phyloP scores from a whole-genome alignment of 805 yeast species.

The Teunomyces aglyptinius region DNA sequence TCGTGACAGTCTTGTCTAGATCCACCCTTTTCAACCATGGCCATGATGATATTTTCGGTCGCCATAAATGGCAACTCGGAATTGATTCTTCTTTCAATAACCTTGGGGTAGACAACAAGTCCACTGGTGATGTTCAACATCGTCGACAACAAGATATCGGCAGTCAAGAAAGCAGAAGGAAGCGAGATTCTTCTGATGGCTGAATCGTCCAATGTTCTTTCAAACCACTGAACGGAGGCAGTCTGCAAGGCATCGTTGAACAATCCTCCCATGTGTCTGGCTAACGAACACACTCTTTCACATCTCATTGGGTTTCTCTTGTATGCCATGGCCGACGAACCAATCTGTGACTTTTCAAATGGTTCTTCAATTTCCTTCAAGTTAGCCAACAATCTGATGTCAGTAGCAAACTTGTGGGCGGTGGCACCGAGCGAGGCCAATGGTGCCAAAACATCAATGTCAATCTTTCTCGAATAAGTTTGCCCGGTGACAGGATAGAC shows the following conservation, averaged over 20 bases:
- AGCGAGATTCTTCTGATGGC: conserved; percentile 96
- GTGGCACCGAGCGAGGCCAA: conserved; percentile 93
- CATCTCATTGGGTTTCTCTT: conserved; percentile 99
- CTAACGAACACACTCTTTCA: conserved; percentile 97
- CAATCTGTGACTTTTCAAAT: conserved; percentile 97
- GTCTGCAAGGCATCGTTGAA: conserved; percentile 94
- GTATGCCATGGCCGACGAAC: conserved; percentile 98
- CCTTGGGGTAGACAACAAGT: conserved; percentile 96
- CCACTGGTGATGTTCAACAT: conserved; percentile 91
- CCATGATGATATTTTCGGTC: conserved; percentile 98
- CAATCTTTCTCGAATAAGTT: conserved; percentile 98
- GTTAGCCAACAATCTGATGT: conserved; percentile 91
- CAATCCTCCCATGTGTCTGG: conserved; percentile 91
- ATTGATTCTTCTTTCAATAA: conserved; percentile 91
- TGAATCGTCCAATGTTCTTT: conserved; percentile 96
- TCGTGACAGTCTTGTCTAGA: conserved; percentile 99
- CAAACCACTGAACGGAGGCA: conserved; percentile 98
- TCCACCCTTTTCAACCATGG: conserved; percentile 97
- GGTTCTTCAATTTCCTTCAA: conserved; percentile 98
- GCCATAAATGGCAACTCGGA: conserved; percentile 99
- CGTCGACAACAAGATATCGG: conserved; percentile 89
- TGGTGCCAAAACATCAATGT: conserved; percentile 90
- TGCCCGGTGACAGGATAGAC: conserved; percentile 99
- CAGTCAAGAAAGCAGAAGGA: conserved; percentile 95
- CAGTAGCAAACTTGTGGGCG: conserved; percentile 97